Conservation (phyloP, 208 protist species). For the Leishmania braziliensis region DNA sequence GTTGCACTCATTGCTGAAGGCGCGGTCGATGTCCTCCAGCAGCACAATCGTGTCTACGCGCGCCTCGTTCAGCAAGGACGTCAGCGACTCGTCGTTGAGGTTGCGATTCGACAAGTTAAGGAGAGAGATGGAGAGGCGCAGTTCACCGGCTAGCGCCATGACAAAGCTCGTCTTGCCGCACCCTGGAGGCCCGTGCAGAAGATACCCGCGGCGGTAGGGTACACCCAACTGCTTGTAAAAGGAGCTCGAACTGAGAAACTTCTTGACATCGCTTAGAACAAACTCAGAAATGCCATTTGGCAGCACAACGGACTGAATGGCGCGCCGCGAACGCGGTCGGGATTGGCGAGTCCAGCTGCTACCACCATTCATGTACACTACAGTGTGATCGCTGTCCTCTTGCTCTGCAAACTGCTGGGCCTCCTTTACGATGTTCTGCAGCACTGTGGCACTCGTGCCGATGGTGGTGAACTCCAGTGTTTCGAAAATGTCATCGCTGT, state of each 20-base stretch:
- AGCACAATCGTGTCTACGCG: constrained; percentile 91
- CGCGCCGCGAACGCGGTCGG: constrained; percentile 72
- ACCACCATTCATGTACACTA: constrained; percentile 83
- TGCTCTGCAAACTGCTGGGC: constrained; percentile 61
- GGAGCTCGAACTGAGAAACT: constrained; percentile 76
- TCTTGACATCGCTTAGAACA: constrained; percentile 73
- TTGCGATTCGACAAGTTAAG: constrained; percentile 90
- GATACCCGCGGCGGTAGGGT: constrained; percentile 95
- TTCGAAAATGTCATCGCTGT: constrained; percentile 84
- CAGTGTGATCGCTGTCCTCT: constrained; percentile 79
- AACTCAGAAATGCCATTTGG: constrained; percentile 56
- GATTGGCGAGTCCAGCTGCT: constrained; percentile 74
- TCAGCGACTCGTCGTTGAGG: constrained; percentile 89
- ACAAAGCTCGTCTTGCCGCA: constrained; percentile 95
- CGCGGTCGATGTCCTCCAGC: constrained; percentile 96
- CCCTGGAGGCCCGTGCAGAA: constrained; percentile 95
- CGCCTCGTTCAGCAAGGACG: constrained; percentile 84
- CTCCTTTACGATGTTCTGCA: constrained; percentile 77
- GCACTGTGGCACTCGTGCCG: constrained; percentile 46
- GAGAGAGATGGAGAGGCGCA: constrained; percentile 93
- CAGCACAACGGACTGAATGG: constrained; percentile 92
- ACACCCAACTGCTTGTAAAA: constrained; percentile 95
- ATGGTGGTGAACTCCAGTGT: constrained; percentile 78
- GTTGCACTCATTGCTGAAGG: constrained; percentile 87
- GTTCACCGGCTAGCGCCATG: constrained; percentile 90